Conservation (phyloP, 2,329 filamentous ascomycete species). For the Xylaria sp. region DNA sequence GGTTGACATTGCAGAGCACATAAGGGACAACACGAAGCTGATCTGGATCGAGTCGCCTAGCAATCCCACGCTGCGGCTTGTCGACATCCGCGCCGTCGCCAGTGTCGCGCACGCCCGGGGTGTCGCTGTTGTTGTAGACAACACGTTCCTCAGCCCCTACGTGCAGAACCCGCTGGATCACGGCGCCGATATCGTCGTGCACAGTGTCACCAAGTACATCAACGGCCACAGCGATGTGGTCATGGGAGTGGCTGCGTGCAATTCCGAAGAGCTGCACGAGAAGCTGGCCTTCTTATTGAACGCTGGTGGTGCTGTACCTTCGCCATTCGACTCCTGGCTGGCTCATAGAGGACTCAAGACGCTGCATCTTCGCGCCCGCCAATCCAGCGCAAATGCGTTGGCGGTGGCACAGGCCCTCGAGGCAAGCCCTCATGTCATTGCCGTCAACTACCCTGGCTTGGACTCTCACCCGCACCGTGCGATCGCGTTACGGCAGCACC, state of each 20-base stretch:
- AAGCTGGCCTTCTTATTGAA: conserved; percentile 94
- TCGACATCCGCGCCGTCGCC: conserved; percentile 90
- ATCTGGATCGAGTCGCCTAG: conserved; percentile 98
- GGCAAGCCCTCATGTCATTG: conserved; percentile 81
- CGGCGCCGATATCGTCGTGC: conserved; percentile 95
- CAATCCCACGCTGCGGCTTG: conserved; percentile 92
- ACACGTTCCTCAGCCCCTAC: conserved; percentile 97
- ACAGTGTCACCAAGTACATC: conserved; percentile 99
- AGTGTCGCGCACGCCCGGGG: conserved; percentile 86
- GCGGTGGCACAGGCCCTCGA: conserved; percentile 81
- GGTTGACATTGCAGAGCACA: conserved; percentile 84
- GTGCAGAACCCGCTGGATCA: conserved; percentile 95
- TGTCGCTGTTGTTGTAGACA: conserved; percentile 97
- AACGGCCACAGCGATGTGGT: conserved; percentile 97
- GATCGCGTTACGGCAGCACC: conserved; percentile 91
- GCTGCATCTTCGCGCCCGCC: conserved; percentile 88
- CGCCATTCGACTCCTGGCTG: conserved; percentile 96
- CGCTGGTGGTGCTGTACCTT: conserved; percentile 94
- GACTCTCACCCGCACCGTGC: conserved; percentile 86
- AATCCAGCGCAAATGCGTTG: conserved; percentile 84
- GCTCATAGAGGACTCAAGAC: conserved; percentile 98
- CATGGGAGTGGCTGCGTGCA: conserved; percentile 97
- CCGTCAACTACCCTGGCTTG: conserved; percentile 95
- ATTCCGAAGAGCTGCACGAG: conserved; percentile 80
- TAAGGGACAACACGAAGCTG: conserved; percentile 88